These are phyloP conservation scores for Raffaelea albimanens DNA, from an alignment of 2,329 filamentous ascomycete species.

Conservation along the genomic window DNA sequence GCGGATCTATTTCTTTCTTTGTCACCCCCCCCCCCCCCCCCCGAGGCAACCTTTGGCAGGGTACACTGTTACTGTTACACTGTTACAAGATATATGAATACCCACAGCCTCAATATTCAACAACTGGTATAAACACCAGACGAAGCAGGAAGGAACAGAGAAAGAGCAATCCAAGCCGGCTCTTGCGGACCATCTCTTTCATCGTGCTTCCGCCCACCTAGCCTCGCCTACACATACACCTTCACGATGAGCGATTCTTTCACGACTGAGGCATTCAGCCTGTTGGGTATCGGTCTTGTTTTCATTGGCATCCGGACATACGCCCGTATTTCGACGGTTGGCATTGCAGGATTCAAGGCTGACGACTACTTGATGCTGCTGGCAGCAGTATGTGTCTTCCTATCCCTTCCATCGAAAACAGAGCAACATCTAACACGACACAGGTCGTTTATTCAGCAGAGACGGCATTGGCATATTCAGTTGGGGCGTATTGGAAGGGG, in stretches of 20 bases:
- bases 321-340: slow-evolving; percentile 36
- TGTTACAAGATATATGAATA: too few relatives aligned
- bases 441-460: slow-evolving; percentile 14
- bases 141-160: too few relatives aligned
- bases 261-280: slow-evolving; percentile 35
- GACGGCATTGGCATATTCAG: slow-evolving; percentile 20
- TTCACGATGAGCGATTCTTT: slow-evolving; percentile 17
- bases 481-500: slow-evolving; percentile 18
- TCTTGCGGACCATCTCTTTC: too few relatives aligned
- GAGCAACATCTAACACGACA: background rate
- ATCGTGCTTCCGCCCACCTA: too few relatives aligned
- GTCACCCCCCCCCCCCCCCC: too few relatives aligned
- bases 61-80: too few relatives aligned
- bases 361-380: slow-evolving; percentile 53
- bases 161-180: too few relatives aligned
- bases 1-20: too few relatives aligned
- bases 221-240: too few relatives aligned
- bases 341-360: slow-evolving; percentile 37
- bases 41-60: too few relatives aligned
- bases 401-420: background rate
- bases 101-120: too few relatives aligned
- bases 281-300: slow-evolving; percentile 38
- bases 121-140: too few relatives aligned
- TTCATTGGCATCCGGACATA: slow-evolving; percentile 41
- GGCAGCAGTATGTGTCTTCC: slow-evolving; percentile 32